Evolutionary conservation across 352 stramenopile species (phyloP), one percentile per base, ranked within the genome.

Genomic region (Globisporangium barbulae): DNA sequence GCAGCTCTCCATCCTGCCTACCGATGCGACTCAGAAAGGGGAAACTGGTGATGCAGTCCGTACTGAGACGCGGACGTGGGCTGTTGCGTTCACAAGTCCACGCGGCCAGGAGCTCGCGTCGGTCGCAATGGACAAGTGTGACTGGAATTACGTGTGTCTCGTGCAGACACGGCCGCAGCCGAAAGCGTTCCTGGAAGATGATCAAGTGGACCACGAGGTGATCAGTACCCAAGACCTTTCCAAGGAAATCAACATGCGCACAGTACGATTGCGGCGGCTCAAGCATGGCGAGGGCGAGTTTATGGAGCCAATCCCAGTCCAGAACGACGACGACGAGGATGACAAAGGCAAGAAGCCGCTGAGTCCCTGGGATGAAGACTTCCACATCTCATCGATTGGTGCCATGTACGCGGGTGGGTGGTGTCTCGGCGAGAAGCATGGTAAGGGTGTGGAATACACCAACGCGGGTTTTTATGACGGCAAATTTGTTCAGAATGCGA

Each of bases 91-190:
- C 53, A 72, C 49, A 21, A 88, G 80, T 56, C 56, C 72, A 15
- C 80, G 80, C 5, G 80, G 78, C 21, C 63, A 67, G 0, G 75
- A 84, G 42, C 67, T 91, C 15, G 69, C 61, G 7, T 73, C 72
- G 0, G 57, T 89, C 3, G 82, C 80, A 3, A 70, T 91, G n/a
- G 62, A 63, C 5, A 90, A 90, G 61, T 68, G 56, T 44, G 78
- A 90, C 67, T 90, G 81, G 81, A 87, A 79, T 25, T 85, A 85
- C 33, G 63, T 90, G 4, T 83, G 81, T 35, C 67, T 90, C 0
- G 73, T 87, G 37, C 72, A 82, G 49, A 89, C 80, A 13, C 72
- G 80, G 9, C 82, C 82, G 1, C 39, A 76, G 53, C 80, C 82
- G 0, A 68, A 63, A 25, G 80, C 78, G 19, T 89, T 86, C 35